phyloP scores from a whole-genome alignment of 306 rosid genomes.

The Cicer chorassanicum region DNA sequence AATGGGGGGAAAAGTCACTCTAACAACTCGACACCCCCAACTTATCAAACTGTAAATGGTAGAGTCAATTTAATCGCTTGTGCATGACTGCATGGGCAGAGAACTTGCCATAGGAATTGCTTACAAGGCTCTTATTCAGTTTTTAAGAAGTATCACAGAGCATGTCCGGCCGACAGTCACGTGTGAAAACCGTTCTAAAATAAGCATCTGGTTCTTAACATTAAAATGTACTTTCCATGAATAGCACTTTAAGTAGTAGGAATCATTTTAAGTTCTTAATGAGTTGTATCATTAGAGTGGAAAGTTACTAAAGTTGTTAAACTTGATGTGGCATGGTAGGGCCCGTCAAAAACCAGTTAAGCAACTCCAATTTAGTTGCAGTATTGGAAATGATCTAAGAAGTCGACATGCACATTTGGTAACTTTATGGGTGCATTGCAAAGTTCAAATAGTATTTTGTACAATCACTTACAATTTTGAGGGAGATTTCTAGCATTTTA shows the following conservation, averaged over 20 bases:
- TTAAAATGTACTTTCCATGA: neutral
- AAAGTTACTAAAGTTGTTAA: neutral
- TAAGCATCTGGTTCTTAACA: neutral
- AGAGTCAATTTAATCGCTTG: neutral
- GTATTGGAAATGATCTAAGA: neutral
- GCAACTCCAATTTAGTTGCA: neutral
- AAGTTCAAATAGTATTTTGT: constrained; percentile 8
- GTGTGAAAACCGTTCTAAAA: neutral
- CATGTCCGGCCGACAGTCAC: neutral
- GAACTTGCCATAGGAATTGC: neutral
- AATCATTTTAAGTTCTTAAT: neutral
- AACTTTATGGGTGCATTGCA: neutral
- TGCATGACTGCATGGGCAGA: neutral
- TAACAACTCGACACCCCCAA: neutral
- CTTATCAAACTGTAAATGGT: neutral
- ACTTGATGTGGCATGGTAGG: neutral
- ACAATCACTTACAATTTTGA: neutral
- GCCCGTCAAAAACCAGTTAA: neutral
- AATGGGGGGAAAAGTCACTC: neutral
- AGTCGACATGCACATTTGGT: neutral
- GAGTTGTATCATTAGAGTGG: neutral
- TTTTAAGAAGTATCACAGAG: neutral
- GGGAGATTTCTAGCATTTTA: constrained; percentile 17
- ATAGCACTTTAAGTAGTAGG: neutral
- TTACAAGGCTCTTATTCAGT: neutral